Conservation (phyloP, 2,329 filamentous ascomycete species). For the Nemania bipapillata region DNA sequence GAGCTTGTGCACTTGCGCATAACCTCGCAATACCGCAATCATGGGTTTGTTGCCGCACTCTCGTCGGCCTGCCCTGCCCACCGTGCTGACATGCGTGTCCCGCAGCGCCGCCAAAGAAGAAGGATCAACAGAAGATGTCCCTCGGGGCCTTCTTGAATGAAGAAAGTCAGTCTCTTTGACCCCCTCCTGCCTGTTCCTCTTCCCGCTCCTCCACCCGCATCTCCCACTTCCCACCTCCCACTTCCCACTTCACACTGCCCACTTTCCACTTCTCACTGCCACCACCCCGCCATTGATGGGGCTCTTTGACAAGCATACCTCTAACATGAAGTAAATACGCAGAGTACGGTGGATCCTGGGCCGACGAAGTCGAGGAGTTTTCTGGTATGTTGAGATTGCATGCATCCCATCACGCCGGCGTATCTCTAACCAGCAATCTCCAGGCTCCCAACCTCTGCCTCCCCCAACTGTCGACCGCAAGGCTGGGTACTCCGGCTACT, state of each 20-base stretch:
- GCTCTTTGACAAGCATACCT: slow-evolving; percentile 14
- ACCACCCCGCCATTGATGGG: not conserved
- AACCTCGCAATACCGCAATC: slow-evolving; percentile 63
- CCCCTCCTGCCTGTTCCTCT: slow-evolving; percentile 30
- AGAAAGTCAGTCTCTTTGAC: slow-evolving; percentile 73
- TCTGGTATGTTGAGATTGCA: slow-evolving; percentile 68
- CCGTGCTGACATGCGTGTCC: slow-evolving; percentile 57
- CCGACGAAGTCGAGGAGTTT: slow-evolving; percentile 96
- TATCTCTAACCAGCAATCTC: slow-evolving; percentile 23
- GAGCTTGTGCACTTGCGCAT: slow-evolving; percentile 45
- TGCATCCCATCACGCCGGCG: slow-evolving; percentile 40
- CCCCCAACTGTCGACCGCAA: slow-evolving; percentile 50
- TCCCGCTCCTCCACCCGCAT: no score
- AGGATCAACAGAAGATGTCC: slow-evolving; percentile 92
- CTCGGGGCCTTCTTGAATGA: slow-evolving; percentile 95
- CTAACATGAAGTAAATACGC: slow-evolving; percentile 48
- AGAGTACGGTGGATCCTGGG: slow-evolving; percentile 84
- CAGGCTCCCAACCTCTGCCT: slow-evolving; percentile 69
- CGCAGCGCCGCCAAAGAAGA: slow-evolving; percentile 89
- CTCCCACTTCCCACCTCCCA: not conserved
- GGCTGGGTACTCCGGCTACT: slow-evolving; percentile 42
- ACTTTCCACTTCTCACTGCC: not conserved
- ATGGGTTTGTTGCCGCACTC: slow-evolving; percentile 63
- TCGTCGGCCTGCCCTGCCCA: slow-evolving; percentile 29
- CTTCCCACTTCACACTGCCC: not conserved